phyloP scores from a whole-genome alignment of 352 stramenopile species.

The Phytophthora kernoviae region DNA sequence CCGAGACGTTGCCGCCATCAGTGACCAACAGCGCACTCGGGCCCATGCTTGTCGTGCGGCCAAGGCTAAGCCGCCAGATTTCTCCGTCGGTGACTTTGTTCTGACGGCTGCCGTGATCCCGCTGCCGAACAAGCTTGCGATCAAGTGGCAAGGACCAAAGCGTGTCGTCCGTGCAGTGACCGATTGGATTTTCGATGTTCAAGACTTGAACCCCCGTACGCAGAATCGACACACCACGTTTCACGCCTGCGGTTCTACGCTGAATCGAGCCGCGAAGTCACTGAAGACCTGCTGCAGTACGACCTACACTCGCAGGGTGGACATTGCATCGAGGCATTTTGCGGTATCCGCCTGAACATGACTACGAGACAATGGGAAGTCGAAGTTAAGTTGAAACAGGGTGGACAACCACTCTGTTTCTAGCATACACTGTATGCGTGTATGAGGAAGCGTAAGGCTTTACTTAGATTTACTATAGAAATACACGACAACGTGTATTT shows the following conservation, averaged over 20 bases:
- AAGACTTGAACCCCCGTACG: constrained; percentile 8
- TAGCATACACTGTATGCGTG: too few relatives aligned
- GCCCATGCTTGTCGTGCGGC: background rate
- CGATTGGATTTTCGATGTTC: constrained; percentile 10
- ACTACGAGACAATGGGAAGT: background rate
- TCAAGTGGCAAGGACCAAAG: constrained; percentile 3
- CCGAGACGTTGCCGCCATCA: background rate
- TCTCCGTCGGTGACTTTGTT: constrained; percentile 5
- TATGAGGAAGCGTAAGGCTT: too few relatives aligned
- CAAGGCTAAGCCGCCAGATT: background rate
- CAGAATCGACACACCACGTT: background rate
- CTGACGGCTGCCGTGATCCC: background rate
- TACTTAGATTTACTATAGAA: too few relatives aligned
- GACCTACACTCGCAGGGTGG: constrained; percentile 4
- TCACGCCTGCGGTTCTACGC: constrained; percentile 4
- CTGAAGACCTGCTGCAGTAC: constrained; percentile 4
- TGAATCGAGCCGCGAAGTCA: background rate
- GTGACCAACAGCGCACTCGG: background rate
- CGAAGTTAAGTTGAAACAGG: too few relatives aligned
- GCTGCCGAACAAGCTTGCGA: background rate
- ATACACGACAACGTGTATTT: too few relatives aligned
- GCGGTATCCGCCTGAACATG: background rate
- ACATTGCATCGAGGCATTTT: constrained; percentile 2
- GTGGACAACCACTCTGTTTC: too few relatives aligned
- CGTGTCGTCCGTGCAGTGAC: background rate